Conservation (phyloP, 2,329 filamentous ascomycete genomes). For the Xylaria sp. region DNA sequence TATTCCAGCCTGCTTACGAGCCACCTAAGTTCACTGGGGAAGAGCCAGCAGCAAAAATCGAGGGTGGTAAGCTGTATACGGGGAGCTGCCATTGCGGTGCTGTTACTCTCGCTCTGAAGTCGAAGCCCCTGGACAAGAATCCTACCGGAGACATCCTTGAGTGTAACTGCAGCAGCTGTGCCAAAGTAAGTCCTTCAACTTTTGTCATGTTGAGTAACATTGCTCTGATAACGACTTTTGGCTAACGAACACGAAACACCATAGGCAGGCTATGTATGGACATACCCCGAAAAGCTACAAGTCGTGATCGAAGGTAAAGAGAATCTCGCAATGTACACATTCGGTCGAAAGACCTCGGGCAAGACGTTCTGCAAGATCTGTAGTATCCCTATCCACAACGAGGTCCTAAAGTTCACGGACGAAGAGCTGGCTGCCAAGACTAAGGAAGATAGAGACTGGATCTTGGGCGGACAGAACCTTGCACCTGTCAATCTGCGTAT, state of each 20-base stretch:
- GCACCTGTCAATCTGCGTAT: not conserved
- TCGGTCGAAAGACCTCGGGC: not conserved
- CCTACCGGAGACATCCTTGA: not conserved
- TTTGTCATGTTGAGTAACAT: too few species aligned
- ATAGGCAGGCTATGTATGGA: slow-evolving; percentile 12
- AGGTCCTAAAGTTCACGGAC: not conserved
- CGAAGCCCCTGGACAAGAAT: not conserved
- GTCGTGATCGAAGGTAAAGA: slow-evolving; percentile 10
- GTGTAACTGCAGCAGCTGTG: slow-evolving; percentile 6
- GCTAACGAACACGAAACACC: too few species aligned
- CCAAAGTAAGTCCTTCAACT: not conserved
- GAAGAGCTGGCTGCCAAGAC: slow-evolving; percentile 7
- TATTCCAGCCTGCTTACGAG: slow-evolving; percentile 7
- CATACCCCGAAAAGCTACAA: not conserved
- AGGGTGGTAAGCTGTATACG: slow-evolving; percentile 8
- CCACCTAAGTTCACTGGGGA: not conserved
- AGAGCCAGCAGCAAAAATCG: not conserved
- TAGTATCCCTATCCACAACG: slow-evolving; percentile 1
- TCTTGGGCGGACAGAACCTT: not conserved
- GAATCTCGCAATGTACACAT: not conserved
- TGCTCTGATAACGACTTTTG: too few species aligned
- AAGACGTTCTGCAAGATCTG: slow-evolving; percentile 12
- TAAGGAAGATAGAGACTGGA: not conserved
- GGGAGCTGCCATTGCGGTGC: slow-evolving; percentile 15
- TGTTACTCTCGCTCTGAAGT: slow-evolving; percentile 5